phyloP scores from a whole-genome alignment of 2,329 filamentous ascomycete species.

The Arthrobotrys sphaeroides region DNA sequence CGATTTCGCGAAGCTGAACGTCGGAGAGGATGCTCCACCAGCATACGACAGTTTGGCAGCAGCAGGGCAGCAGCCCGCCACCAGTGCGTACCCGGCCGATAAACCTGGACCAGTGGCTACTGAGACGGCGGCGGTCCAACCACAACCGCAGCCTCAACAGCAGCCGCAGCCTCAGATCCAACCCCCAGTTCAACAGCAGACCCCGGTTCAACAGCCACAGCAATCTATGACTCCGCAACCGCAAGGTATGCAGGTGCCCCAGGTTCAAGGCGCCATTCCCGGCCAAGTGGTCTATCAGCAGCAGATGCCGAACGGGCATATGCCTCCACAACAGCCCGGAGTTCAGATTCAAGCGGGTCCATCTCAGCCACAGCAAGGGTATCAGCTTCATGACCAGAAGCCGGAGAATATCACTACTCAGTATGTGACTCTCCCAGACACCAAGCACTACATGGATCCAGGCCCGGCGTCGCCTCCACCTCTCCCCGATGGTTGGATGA shows the following conservation, averaged over 20 bases:
- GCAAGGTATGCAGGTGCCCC: conserved; percentile 32
- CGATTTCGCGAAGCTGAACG: conserved; percentile 59
- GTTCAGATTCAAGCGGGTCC: conserved; percentile 66
- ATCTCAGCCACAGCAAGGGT: conserved; percentile 63
- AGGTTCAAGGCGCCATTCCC: conserved; percentile 54
- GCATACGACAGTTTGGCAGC: conserved; percentile 81
- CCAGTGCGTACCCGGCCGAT: conserved; percentile 40
- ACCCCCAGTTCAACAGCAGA: conserved; percentile 26
- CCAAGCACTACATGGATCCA: conserved; percentile 62
- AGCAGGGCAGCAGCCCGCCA: conserved; percentile 38
- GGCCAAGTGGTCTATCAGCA: conserved; percentile 52
- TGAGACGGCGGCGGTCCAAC: conserved; percentile 50
- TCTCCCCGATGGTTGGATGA: conserved; percentile 96
- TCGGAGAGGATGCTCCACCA: conserved; percentile 86
- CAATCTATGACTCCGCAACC: conserved; percentile 52
- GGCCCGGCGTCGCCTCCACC: conserved; percentile 87
- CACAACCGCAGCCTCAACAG: conserved; percentile 13
- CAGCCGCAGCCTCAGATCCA: conserved; percentile 23
- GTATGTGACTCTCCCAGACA: conserved; percentile 63
- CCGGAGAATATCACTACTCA: conserved; percentile 61
- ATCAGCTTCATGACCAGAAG: conserved; percentile 60
- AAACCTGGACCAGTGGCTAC: conserved; percentile 14
- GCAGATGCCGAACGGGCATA: conserved; percentile 60
- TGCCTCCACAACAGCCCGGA: conserved; percentile 55
- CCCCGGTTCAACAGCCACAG: conserved; percentile 37